Evolutionary conservation across 1,284 basidiomycete species (phyloP), one percentile per base, ranked within the genome.

Genomic region (Fomitiporia mediterranea): DNA sequence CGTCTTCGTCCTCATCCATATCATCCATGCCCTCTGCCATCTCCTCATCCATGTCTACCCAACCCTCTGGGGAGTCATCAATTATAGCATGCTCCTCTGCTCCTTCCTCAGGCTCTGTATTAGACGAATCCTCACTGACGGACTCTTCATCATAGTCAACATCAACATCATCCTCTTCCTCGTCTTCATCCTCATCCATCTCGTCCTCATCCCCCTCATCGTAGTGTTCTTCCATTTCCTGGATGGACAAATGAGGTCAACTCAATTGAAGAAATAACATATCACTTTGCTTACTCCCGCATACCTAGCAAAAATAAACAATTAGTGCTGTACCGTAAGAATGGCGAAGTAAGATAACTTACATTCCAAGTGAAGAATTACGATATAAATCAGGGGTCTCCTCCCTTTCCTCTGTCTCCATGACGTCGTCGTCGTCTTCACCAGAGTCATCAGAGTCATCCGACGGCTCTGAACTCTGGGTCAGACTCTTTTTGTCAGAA

Each of bases 291-390:
- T 73, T 74, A 91, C 89, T 39, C 89, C 92, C 64, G 84, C 86
- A 67, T 89, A 92, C 74, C 83, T 86, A 63, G 6, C 56, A 39
- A 35, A 40, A 43, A 15, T 32, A 3, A 4, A 53, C 34, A 34
- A 39, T 35, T 42, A n/a, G 11, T 4, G 28, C n/a, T 42, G 37
- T 42, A 27, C 37, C 15, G 28, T 2, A 13, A n/a, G 3, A 27
- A 3, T n/a, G 17, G n/a, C 15, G 15, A 30, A 25, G 23, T 25
- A 50, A 15, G 48, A 28, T 43, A 19, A 79, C 86, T 67, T 72
- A 91, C 94, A 99, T 95, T 64, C 96, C 97, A 38, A 99, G 80
- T 4, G 94, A 91, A 0, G 96, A 99, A 70, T 96, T 97, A 58
- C 96, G 87, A 72, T 99, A 99, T 21, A 99, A 75, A 71, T 99